Evolutionary conservation across 345 rosid genomes (phyloP).

Genomic region (Sisymbrium irio): DNA sequence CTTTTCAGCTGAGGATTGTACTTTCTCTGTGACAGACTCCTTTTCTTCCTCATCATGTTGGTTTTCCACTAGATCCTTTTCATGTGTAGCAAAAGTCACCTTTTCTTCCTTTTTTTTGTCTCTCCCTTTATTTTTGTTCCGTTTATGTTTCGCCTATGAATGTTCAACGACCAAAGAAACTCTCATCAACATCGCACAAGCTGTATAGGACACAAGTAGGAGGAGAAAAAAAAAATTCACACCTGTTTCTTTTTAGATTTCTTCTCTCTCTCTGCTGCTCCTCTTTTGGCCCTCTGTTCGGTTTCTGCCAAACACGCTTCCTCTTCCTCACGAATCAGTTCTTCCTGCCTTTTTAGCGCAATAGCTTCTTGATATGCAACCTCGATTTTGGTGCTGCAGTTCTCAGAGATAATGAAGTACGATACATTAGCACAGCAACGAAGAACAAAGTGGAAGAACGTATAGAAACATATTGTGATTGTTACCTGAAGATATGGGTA

Average conservation of each 20-base stretch:
- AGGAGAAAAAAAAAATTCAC: neutral
- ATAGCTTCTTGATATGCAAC: slow-evolving; percentile 96
- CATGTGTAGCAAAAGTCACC: slow-evolving; percentile 32
- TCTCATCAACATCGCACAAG: slow-evolving; percentile 17
- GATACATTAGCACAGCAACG: slow-evolving; percentile 3
- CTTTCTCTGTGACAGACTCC: slow-evolving; percentile 43
- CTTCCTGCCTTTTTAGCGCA: slow-evolving; percentile 95
- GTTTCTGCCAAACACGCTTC: slow-evolving; percentile 83
- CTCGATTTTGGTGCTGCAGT: slow-evolving; percentile 82
- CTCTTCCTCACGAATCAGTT: slow-evolving; percentile 98
- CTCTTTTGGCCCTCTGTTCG: slow-evolving; percentile 86
- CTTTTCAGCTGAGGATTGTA: slow-evolving; percentile 53
- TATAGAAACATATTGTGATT: slow-evolving; percentile 4
- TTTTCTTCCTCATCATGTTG: slow-evolving; percentile 43
- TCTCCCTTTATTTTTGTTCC: slow-evolving; percentile 79
- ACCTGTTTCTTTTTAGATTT: slow-evolving; percentile 95
- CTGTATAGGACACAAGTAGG: slow-evolving; percentile 2
- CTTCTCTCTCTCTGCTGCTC: slow-evolving; percentile 74
- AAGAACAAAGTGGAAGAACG: neutral
- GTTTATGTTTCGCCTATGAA: slow-evolving; percentile 77
- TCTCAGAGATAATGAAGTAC: slow-evolving; percentile 12
- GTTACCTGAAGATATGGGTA: slow-evolving; percentile 87
- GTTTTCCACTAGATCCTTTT: slow-evolving; percentile 46
- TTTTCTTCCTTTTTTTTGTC: slow-evolving; percentile 78
- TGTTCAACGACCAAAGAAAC: slow-evolving; percentile 16